Percentiles rank a stretch among this genome's conserved stretches.
These are phyloP conservation scores for Hymenoscyphus albidus DNA, from an alignment of 2,329 filamentous ascomycete genomes.

Conservation along the genomic window DNA sequence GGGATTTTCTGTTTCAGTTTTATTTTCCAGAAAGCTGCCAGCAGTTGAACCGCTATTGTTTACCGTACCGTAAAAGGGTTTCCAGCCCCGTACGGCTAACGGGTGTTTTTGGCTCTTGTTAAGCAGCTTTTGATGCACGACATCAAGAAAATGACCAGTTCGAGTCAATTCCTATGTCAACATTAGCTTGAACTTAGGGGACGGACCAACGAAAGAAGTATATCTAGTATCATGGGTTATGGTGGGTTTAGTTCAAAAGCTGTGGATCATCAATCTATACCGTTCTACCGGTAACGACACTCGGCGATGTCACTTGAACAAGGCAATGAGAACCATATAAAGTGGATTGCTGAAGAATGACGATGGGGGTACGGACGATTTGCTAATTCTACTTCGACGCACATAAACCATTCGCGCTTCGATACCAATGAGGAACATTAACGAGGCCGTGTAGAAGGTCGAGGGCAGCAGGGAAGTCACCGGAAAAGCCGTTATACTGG, in stretches of 20 bases:
- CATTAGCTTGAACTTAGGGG: background rate
- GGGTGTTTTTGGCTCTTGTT: background rate
- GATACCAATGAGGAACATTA: background rate
- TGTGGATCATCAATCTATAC: background rate
- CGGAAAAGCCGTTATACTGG: background rate
- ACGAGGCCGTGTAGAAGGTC: background rate
- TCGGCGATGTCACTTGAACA: background rate
- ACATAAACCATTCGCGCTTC: background rate
- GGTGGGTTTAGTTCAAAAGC: background rate
- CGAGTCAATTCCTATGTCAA: background rate
- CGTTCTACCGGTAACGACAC: background rate
- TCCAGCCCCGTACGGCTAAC: background rate
- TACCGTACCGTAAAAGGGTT: background rate
- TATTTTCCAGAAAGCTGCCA: background rate
- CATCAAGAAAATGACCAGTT: background rate
- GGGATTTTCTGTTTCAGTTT: too few species aligned
- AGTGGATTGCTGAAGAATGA: background rate
- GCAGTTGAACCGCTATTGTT: background rate
- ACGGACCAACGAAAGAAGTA: background rate
- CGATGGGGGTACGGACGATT: too few species aligned
- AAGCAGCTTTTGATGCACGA: background rate
- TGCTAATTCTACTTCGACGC: background rate
- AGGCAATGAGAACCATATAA: background rate
- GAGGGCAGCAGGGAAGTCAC: background rate
- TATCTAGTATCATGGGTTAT: background rate